Percentiles rank a stretch among this genome's conserved stretches.
These are phyloP conservation scores for Apostasia ramifera DNA, from an alignment of 106 monocot genomes.

Conservation along the genomic window DNA sequence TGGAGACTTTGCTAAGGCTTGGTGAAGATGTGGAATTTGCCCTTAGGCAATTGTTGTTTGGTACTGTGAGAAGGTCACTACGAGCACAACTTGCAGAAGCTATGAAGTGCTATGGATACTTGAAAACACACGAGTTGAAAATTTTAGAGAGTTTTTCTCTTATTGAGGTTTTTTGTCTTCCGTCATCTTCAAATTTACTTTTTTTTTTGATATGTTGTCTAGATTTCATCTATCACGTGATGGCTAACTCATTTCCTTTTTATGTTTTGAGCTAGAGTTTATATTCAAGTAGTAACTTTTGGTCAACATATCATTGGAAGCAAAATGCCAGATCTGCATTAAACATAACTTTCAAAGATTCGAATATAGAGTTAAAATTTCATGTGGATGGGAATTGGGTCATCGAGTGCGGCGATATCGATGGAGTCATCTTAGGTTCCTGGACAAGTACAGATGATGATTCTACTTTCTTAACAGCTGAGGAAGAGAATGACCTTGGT, in stretches of 20 bases:
- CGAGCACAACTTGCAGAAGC: constrained; percentile 56
- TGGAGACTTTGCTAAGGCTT: constrained; percentile 69
- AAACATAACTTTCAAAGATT: constrained; percentile 16
- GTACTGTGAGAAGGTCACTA: constrained; percentile 79
- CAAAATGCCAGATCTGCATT: constrained; percentile 26
- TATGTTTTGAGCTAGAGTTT: constrained; percentile 35
- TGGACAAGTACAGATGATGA: constrained; percentile 47
- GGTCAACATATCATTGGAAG: constrained; percentile 49
- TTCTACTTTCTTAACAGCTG: constrained; percentile 10
- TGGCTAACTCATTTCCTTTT: constrained; percentile 5
- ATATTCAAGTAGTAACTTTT: constrained; percentile 77
- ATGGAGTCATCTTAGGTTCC: constrained; percentile 72
- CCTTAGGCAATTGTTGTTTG: constrained; percentile 78
- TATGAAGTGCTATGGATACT: constrained; percentile 59
- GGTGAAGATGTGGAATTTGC: constrained; percentile 75
- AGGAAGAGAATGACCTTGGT: constrained; percentile 29
- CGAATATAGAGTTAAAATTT: constrained; percentile 29
- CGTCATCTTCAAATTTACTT: background rate
- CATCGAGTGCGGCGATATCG: constrained; percentile 82
- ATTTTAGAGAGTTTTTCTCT: constrained; percentile 65
- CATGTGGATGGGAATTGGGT: constrained; percentile 28
- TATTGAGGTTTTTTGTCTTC: constrained; percentile 63
- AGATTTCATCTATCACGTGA: background rate
- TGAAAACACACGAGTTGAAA: constrained; percentile 50
- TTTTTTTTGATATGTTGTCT: constrained; percentile 3